Base-by-base conservation (phyloP, 192 early-diverging fungal species). In the Glomus cerebriforme region DNA sequence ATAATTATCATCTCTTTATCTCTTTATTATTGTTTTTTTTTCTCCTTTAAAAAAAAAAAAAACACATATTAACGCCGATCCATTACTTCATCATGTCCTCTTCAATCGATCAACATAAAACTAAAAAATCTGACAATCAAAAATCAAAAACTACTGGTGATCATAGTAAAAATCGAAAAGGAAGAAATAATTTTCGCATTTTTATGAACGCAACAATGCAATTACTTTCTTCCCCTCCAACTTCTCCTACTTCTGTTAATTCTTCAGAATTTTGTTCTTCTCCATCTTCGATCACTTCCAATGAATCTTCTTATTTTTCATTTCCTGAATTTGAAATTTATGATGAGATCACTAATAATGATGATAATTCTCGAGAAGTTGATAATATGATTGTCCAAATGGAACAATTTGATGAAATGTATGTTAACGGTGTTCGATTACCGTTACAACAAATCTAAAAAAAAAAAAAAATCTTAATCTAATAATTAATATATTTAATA, bases 401-500 rank as follows among this genome's bases (percentile, higher is more conserved):
- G 69, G 69, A 71, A 43, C 24, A 45, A 47, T 71, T 71, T 27
- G 69, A 71, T 15, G 69, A 71, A 45, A 71, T 71, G 69, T 37
- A 35, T 24, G 69, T 71, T 27, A 71, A 71, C 39, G 69, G 69
- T 5, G 39, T 71, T 47, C 7, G 69, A 37, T 3, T 71, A 12
- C 67, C 34, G 1, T 39, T 39, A 9, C 37, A 9, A 39, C 37
- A 39, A 8, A 10, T 39, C 37, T 39, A 39, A 39, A 39, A 54
- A 54, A 19, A 54, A 43, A 43, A 43, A 43, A 43, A 43, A 43
- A 43, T 9, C 10, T 43, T 43, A 43, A 43, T 9, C 7, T 43
- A 9, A 43, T 43, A 9, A n/a, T n/a, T n/a, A n/a, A n/a, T n/a
- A n/a, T n/a, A n/a, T n/a, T n/a, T n/a, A n/a, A n/a, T n/a, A n/a